These are phyloP conservation scores for Talaromyces verruculosus DNA, from an alignment of 2,329 filamentous ascomycete species.

Conservation along the genomic window DNA sequence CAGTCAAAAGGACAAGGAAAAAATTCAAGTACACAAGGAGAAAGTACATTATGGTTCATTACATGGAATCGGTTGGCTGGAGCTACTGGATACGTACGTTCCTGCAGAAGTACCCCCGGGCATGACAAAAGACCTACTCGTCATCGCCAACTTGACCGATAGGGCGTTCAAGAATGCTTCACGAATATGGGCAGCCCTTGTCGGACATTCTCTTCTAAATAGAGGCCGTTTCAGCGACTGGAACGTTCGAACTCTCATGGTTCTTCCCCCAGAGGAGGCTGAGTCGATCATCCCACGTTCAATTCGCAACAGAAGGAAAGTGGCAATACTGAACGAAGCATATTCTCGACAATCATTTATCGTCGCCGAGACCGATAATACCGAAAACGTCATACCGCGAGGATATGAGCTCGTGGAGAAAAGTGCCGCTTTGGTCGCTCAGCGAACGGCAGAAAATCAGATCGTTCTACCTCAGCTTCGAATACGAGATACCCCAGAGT, in stretches of 20 bases:
- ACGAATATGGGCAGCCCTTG: conserved; percentile 57
- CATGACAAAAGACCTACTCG: conserved; percentile 70
- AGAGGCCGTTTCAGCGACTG: conserved; percentile 72
- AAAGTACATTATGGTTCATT: conserved; percentile 11
- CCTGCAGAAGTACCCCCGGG: not conserved
- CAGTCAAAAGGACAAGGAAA: conserved; percentile 50
- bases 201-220: conserved; percentile 58
- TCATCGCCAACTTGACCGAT: conserved; percentile 66
- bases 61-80: conserved; percentile 45
- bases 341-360: conserved; percentile 48
- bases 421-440: conserved; percentile 31
- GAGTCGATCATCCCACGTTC: conserved; percentile 60
- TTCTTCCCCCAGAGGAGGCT: conserved; percentile 65
- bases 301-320: conserved; percentile 56
- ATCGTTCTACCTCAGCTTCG: conserved; percentile 35
- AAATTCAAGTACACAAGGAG: conserved; percentile 40
- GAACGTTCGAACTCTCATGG: conserved; percentile 74
- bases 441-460: conserved; percentile 30
- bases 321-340: conserved; percentile 61
- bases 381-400: conserved; percentile 29
- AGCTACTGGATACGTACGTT: conserved; percentile 40
- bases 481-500: conserved; percentile 22
- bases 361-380: conserved; percentile 50
- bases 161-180: conserved; percentile 36
- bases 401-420: conserved; percentile 28